Conservation (phyloP, 2,329 filamentous ascomycete genomes). For the Herpotrichia juniperi region DNA sequence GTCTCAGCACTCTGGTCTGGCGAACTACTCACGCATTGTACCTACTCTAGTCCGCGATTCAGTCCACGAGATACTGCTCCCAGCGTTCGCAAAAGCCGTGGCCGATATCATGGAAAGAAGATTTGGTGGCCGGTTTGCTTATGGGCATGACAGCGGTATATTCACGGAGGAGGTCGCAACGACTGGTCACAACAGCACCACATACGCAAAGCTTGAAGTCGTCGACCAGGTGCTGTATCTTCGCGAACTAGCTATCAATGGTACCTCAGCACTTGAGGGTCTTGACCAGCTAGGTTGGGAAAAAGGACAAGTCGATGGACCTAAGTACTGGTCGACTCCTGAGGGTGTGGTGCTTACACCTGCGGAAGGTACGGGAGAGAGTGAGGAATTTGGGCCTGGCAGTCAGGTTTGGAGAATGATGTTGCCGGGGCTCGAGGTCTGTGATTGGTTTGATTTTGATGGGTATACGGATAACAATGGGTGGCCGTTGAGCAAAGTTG, state of each 20-base stretch:
- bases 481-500: conserved; percentile 38
- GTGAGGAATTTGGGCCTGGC: conserved; percentile 27
- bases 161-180: conserved; percentile 21
- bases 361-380: conserved; percentile 30
- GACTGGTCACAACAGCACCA: conserved; percentile 11
- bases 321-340: conserved; percentile 26
- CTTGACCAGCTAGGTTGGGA: conserved; percentile 35
- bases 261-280: conserved; percentile 33
- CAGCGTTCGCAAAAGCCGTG: conserved; percentile 31
- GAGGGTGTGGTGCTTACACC: conserved; percentile 32
- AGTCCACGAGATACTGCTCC: conserved; percentile 31
- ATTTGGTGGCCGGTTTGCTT: conserved; percentile 30
- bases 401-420: conserved; percentile 36
- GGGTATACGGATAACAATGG: conserved; percentile 40
- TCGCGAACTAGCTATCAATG: conserved; percentile 33
- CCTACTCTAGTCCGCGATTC: conserved; percentile 20
- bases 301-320: conserved; percentile 10
- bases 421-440: conserved; percentile 27
- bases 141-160: conserved; percentile 24
- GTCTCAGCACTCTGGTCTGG: conserved; percentile 20
- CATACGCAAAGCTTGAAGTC: conserved; percentile 30
- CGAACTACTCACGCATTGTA: conserved; percentile 21
- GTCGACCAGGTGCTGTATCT: conserved; percentile 34
- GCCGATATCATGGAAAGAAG: conserved; percentile 13
- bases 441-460: conserved; percentile 42